A percentile compares a stretch with the other conserved stretches of the same genome.
phyloP scores from a whole-genome alignment of 2,329 filamentous ascomycete genomes.

The Trichoderma cornu-damae region DNA sequence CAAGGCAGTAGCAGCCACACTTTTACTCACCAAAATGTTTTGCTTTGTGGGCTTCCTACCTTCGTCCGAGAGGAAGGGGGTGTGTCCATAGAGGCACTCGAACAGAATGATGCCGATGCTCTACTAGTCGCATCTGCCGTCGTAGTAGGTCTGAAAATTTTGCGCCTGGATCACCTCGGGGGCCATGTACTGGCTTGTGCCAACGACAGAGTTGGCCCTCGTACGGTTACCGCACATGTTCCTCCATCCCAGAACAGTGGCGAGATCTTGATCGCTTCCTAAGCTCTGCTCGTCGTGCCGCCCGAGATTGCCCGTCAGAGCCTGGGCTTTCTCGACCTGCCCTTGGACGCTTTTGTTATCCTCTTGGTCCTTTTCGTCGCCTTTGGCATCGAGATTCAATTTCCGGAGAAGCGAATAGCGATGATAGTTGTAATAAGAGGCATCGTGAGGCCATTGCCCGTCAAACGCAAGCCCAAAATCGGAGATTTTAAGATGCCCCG shows the following conservation, averaged over 20 bases:
- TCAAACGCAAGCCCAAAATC: slow-evolving; percentile 96
- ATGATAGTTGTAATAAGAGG: slow-evolving; percentile 78
- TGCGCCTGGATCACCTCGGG: slow-evolving; percentile 70
- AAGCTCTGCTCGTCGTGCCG: slow-evolving; percentile 32
- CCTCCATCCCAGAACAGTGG: slow-evolving; percentile 60
- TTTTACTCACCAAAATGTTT: slow-evolving; percentile 72
- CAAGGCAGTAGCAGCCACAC: too few relatives aligned
- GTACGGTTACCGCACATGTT: slow-evolving; percentile 63
- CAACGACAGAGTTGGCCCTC: slow-evolving; percentile 79
- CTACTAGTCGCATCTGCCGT: slow-evolving; percentile 95
- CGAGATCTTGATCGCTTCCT: slow-evolving; percentile 28
- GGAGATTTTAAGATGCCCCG: slow-evolving; percentile 89
- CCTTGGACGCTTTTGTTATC: slow-evolving; percentile 40
- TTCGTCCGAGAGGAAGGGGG: slow-evolving; percentile 80
- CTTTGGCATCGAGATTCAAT: slow-evolving; percentile 66
- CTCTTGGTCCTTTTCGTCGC: slow-evolving; percentile 65
- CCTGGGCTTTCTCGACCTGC: slow-evolving; percentile 32
- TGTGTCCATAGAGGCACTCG: slow-evolving; percentile 89
- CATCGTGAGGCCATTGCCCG: slow-evolving; percentile 90
- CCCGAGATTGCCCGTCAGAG: slow-evolving; percentile 29
- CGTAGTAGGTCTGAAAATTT: slow-evolving; percentile 64
- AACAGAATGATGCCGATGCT: slow-evolving; percentile 92
- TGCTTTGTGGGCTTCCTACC: slow-evolving; percentile 75
- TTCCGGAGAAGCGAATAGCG: slow-evolving; percentile 73
- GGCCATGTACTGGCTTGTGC: slow-evolving; percentile 97